Percentiles rank a stretch among this genome's conserved stretches.
phyloP scores from a whole-genome alignment of 345 rosid species.

The Citrus sinensis region DVS_A1.0 CM039164.1:21040001-21040500 shows the following conservation, averaged over 20 bases:
- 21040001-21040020: constrained; percentile 47
- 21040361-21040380: too few relatives aligned
- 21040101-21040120: constrained; percentile 36
- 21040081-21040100: constrained; percentile 19
- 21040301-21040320: constrained; percentile 21
- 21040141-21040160: constrained; percentile 43
- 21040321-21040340: constrained; percentile 53
- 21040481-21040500: too few relatives aligned
- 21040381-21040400: too few relatives aligned
- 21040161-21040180: constrained; percentile 34
- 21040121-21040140: constrained; percentile 2
- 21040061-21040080: constrained; percentile 9
- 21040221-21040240: constrained; percentile 33
- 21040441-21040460: too few relatives aligned
- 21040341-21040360: constrained; percentile 4
- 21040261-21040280: constrained; percentile 46
- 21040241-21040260: not conserved
- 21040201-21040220: constrained; percentile 12
- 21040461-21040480: too few relatives aligned
- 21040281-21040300: constrained; percentile 55
- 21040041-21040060: constrained; percentile 19
- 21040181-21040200: constrained; percentile 30
- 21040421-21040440: too few relatives aligned
- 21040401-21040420: too few relatives aligned
- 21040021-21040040: constrained; percentile 23